These are phyloP conservation scores for Stephania japonica DNA, from an alignment of 164 flowering plant genomes.

Conservation along the genomic window DNA sequence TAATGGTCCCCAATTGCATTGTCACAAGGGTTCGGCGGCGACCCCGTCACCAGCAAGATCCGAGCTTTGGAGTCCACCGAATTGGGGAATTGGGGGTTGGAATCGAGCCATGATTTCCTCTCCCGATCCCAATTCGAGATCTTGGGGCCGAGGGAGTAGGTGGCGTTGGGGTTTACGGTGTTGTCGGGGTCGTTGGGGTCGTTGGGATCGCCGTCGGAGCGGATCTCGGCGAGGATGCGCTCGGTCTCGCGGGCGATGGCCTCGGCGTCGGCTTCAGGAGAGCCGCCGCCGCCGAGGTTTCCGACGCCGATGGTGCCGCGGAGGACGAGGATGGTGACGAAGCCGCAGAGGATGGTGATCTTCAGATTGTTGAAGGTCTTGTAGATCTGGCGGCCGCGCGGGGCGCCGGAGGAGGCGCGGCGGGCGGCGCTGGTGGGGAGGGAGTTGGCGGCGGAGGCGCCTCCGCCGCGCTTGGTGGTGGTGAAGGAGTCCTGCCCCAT, in stretches of 20 bases:
- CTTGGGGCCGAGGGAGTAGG: slow-evolving; percentile 67
- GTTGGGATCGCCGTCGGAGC: slow-evolving; percentile 52
- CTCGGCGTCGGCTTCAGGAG: slow-evolving; percentile 38
- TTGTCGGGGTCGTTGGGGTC: slow-evolving; percentile 21
- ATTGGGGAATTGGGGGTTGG: slow-evolving; percentile 57
- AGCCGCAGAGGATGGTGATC: slow-evolving; percentile 84
- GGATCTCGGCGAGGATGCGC: slow-evolving; percentile 68
- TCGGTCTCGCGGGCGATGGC: slow-evolving; percentile 49
- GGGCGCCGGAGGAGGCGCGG: slow-evolving; percentile 16
- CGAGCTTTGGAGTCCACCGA: slow-evolving; percentile 43
- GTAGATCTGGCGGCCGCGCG: slow-evolving; percentile 66
- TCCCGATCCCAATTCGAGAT: slow-evolving; percentile 55
- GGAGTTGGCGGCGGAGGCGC: slow-evolving; percentile 11
- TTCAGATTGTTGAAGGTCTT: slow-evolving; percentile 83
- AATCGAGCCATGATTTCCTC: slow-evolving; percentile 54
- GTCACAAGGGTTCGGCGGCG: slow-evolving; percentile 82
- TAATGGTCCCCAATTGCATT: slow-evolving; percentile 89
- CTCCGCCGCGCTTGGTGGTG: slow-evolving; percentile 40
- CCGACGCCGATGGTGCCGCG: slow-evolving; percentile 87
- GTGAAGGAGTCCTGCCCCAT: slow-evolving; percentile 44
- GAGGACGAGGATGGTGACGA: slow-evolving; percentile 82
- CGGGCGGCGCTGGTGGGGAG: slow-evolving; percentile 27
- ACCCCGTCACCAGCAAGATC: slow-evolving; percentile 69
- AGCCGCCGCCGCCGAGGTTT: slow-evolving; percentile 36
- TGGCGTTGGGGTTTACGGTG: slow-evolving; percentile 32